Evolutionary conservation across 192 early-diverging fungal species (phyloP).

Genomic region (Geranomyces variabilis): DNA sequence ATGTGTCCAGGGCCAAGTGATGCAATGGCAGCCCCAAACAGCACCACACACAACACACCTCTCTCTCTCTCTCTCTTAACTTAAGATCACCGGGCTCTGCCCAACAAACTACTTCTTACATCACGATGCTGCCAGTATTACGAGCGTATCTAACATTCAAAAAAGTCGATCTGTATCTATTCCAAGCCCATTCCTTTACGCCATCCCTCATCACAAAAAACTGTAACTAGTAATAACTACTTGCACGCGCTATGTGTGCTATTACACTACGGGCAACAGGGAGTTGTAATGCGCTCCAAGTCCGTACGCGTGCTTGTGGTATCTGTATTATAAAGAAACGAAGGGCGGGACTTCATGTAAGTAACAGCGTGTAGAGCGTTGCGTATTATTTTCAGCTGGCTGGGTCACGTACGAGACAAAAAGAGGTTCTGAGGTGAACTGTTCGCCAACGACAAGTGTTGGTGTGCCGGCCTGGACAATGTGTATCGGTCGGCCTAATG

Average conservation of each 20-base stretch:
- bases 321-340: constrained; percentile 48
- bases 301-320: constrained; percentile 88
- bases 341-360: background rate
- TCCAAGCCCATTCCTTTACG: too few species aligned
- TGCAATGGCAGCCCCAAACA: background rate
- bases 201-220: too few species aligned
- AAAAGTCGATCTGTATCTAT: too few species aligned
- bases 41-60: too few species aligned
- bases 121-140: too few species aligned
- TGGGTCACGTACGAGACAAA: constrained; percentile 71
- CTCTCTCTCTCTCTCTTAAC: too few species aligned
- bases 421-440: constrained; percentile 61
- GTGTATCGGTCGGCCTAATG: constrained; percentile 76
- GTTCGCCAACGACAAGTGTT: constrained; percentile 79
- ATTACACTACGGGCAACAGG: constrained; percentile 34
- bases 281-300: constrained; percentile 98
- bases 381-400: background rate
- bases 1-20: constrained; percentile 59
- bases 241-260: too few species aligned
- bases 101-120: too few species aligned
- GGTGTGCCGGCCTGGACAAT: constrained; percentile 85
- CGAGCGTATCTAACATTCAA: too few species aligned
- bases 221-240: too few species aligned
- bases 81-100: too few species aligned
- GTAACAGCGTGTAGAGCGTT: background rate